These are phyloP conservation scores for Scedosporium boydii DNA, from an alignment of 2,329 filamentous ascomycete species.

Conservation along the genomic window DNA sequence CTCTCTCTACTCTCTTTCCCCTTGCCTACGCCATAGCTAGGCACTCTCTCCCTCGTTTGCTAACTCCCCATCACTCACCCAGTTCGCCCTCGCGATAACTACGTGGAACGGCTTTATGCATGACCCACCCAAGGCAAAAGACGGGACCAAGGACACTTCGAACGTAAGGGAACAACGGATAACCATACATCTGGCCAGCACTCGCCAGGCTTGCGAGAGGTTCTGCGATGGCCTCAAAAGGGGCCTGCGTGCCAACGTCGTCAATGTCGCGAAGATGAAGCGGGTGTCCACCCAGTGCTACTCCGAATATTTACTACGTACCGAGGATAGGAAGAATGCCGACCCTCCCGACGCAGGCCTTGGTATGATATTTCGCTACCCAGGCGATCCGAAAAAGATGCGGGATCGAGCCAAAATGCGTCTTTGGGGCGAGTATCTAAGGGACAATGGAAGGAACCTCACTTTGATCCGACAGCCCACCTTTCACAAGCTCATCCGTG, in stretches of 20 bases:
- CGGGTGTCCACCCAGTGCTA: slow-evolving; percentile 78
- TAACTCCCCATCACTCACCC: slow-evolving; percentile 1
- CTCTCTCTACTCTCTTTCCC: no score
- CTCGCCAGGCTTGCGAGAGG: slow-evolving; percentile 78
- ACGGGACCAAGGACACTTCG: slow-evolving; percentile 30
- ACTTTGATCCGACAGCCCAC: slow-evolving; percentile 92
- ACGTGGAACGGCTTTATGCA: slow-evolving; percentile 76
- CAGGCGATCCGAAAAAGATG: slow-evolving; percentile 87
- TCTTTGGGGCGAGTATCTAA: slow-evolving; percentile 90
- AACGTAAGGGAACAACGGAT: slow-evolving; percentile 65
- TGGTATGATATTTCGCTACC: slow-evolving; percentile 87
- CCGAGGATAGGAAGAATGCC: slow-evolving; percentile 51
- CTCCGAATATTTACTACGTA: slow-evolving; percentile 69
- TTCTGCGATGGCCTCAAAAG: slow-evolving; percentile 96
- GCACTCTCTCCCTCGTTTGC: not conserved
- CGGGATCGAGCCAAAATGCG: slow-evolving; percentile 95
- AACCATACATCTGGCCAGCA: slow-evolving; percentile 83
- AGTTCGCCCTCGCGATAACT: slow-evolving; percentile 88
- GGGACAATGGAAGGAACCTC: slow-evolving; percentile 88
- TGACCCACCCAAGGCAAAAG: slow-evolving; percentile 39
- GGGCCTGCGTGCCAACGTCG: slow-evolving; percentile 76
- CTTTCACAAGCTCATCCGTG: slow-evolving; percentile 93
- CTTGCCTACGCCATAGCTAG: not conserved
- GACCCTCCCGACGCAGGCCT: slow-evolving; percentile 84
- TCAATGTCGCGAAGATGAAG: slow-evolving; percentile 77